phyloP scores from a whole-genome alignment of 2,329 filamentous ascomycete species.

The Cladophialophora chaetospira region DNA sequence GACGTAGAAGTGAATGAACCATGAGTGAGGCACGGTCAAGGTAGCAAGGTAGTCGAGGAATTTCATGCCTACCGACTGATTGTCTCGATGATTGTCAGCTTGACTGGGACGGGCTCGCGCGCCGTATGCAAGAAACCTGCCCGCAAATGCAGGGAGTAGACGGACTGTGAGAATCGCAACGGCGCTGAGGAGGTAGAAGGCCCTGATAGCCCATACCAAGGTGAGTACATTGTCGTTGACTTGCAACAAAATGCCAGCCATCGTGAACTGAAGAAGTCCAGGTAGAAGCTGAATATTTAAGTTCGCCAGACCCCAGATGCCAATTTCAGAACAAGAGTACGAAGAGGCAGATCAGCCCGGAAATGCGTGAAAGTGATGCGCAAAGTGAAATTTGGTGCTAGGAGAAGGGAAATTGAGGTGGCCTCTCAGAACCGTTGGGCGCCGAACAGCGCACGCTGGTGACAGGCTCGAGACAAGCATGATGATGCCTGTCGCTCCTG shows the following conservation, averaged over 20 bases:
- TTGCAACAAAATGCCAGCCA: too few relatives aligned
- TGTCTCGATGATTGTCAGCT: too few relatives aligned
- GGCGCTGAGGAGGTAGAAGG: slow-evolving; percentile 30
- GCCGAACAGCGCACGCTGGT: too few relatives aligned
- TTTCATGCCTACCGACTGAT: slow-evolving; percentile 2
- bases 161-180: slow-evolving; percentile 54
- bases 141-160: slow-evolving; percentile 52
- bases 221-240: slow-evolving; percentile 1
- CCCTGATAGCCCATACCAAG: slow-evolving; percentile 19
- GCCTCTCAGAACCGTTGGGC: too few relatives aligned
- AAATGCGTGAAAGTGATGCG: background rate
- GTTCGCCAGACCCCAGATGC: too few relatives aligned
- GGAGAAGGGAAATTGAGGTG: background rate
- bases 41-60: slow-evolving; percentile 55
- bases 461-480: too few relatives aligned
- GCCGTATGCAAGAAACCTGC: slow-evolving; percentile 63
- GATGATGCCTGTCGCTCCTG: too few relatives aligned
- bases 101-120: slow-evolving; percentile 45
- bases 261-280: background rate
- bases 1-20: slow-evolving; percentile 87
- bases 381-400: slow-evolving; percentile 6
- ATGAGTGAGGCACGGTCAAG: slow-evolving; percentile 76
- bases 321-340: background rate
- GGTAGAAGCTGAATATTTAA: too few relatives aligned
- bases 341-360: background rate